A percentile compares a stretch with the other conserved stretches of the same genome.
These are phyloP conservation scores for Fonsecaea pugnacius DNA, from an alignment of 2,329 filamentous ascomycete genomes.

Conservation along the genomic window DNA sequence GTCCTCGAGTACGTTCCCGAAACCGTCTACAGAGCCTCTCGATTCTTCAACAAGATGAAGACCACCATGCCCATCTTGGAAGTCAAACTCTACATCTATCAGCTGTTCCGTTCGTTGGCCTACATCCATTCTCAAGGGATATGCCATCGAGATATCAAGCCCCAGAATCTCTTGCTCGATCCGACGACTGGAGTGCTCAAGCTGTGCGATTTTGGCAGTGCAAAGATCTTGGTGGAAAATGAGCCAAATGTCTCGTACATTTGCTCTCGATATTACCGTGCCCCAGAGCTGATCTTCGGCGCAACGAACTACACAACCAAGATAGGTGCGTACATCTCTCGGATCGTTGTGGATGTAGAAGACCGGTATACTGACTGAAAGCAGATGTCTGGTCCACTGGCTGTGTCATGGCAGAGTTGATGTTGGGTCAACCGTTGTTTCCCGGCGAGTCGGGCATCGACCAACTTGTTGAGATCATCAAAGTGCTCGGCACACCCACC, in stretches of 20 bases:
- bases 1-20: conserved; percentile 98
- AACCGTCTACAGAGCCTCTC: conserved; percentile 95
- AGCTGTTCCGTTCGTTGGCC: conserved; percentile 95
- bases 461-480: conserved; percentile 98
- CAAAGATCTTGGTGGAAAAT: conserved; percentile 97
- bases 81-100: conserved; percentile 99
- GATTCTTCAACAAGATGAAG: conserved; percentile 99
- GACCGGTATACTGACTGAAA: conserved; percentile 17
- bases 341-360: conserved; percentile 16
- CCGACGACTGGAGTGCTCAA: conserved; percentile 90
- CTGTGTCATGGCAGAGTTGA: conserved; percentile 98
- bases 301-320: conserved; percentile 99
- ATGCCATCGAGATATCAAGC: conserved; percentile 98
- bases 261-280: conserved; percentile 97
- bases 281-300: conserved; percentile 96
- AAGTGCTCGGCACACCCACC: conserved; percentile 94
- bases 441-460: conserved; percentile 98
- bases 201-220: conserved; percentile 97
- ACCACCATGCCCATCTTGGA: conserved; percentile 98
- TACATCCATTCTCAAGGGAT: conserved; percentile 99
- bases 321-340: conserved; percentile 72
- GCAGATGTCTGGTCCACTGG: conserved; percentile 98
- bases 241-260: conserved; percentile 99
- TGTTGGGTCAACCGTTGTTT: conserved; percentile 97
- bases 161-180: conserved; percentile 93